Base-by-base conservation (phyloP, 78 protist genomes). In the Tieghemostelium lacteum region DNA sequence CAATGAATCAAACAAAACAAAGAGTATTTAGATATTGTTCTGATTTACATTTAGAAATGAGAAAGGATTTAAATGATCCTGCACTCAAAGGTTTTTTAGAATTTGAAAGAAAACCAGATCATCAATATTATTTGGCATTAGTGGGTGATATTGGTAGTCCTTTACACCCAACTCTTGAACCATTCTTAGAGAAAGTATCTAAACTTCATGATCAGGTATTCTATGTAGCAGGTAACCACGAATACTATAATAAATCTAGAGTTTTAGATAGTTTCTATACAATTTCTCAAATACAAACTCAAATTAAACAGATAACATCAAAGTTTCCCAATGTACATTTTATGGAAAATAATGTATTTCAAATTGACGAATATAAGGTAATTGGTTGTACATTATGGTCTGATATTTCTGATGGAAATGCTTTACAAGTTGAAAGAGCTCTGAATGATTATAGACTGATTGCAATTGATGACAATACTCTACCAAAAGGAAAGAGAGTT, bases 31-130 rank as follows among this genome's bases (percentile, higher is more conserved):
- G 24, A 64, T 77, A 77, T 77, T 34, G 65, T 24, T 64, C 75
- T 16, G 87, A 77, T 64, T 37, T 77, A 10, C 87, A 77, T 50
- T 64, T 77, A n/a, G 87, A 77, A n/a, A 77, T 77, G 87, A 50
- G 74, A 42, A 57, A 33, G 3, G n/a, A n/a, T n/a, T n/a, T n/a
- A n/a, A n/a, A n/a, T n/a, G n/a, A n/a, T n/a, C n/a, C n/a, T n/a
- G n/a, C n/a, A n/a, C 37, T 73, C 10, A 55, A n/a, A 37, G 69
- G 54, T 10, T 6, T 73, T 8, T 73, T 34, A 16, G 29, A 73
- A 73, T 73, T 73, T 39, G 66, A 73, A 55, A 73, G 31, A 16
- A 37, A 73, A 57, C 64, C 66, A 36, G 57, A 73, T 36, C 37
- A 28, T 31, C 39, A 67, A 20, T 73, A 73, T 40, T 70, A 31